Conservation (phyloP, 805 yeast species). For the Starmerella bombi region DNA sequence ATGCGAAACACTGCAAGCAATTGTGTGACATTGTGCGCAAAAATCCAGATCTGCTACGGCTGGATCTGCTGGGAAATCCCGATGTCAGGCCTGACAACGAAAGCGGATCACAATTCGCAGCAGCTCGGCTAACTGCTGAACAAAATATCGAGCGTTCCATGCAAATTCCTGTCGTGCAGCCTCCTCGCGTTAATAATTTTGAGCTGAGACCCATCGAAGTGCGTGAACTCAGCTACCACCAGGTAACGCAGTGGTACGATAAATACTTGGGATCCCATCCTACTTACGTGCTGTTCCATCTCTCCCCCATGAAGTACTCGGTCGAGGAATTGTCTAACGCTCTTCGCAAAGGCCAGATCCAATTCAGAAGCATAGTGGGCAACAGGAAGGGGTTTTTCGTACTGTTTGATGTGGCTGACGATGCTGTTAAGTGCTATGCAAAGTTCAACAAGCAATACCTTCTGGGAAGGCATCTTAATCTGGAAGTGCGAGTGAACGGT, state of each 20-base stretch:
- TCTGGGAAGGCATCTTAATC: not conserved
- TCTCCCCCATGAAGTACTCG: not conserved
- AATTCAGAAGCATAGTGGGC: constrained; percentile 1
- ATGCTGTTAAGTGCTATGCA: constrained; percentile 1
- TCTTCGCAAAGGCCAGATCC: not conserved
- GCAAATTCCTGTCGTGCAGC: too few relatives aligned
- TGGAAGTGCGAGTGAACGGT: not conserved
- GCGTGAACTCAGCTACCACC: not conserved
- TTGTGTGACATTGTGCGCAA: not conserved
- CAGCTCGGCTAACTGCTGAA: not conserved
- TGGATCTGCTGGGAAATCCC: not conserved
- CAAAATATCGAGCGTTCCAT: not conserved
- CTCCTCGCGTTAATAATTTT: too few relatives aligned
- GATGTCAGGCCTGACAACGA: not conserved
- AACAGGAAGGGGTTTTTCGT: constrained; percentile 8
- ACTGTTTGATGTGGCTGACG: constrained; percentile 1
- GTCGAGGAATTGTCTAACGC: constrained; percentile 1
- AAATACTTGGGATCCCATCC: constrained; percentile 2
- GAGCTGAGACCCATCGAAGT: constrained; percentile 5
- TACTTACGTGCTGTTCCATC: constrained; percentile 7
- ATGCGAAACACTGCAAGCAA: not conserved
- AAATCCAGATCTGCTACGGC: not conserved
- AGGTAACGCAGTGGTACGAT: constrained; percentile 8
- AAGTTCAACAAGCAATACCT: not conserved
- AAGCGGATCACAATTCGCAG: not conserved